phyloP scores from a whole-genome alignment of 352 stramenopile genomes.

The Pythium plurisporium region DNA sequence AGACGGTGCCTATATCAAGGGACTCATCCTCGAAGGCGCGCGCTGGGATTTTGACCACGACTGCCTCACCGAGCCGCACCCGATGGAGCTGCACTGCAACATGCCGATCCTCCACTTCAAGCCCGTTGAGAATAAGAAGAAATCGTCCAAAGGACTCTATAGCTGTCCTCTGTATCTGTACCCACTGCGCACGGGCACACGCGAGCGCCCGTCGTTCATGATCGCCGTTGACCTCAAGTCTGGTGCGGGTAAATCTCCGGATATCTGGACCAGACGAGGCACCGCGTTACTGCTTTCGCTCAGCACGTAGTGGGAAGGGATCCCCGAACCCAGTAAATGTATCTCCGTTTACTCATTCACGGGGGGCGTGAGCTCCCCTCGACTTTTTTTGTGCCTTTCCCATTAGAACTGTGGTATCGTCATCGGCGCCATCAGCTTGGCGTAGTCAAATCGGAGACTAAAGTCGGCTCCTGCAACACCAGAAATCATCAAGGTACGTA shows the following conservation, averaged over 20 bases:
- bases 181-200: slow-evolving; percentile 92
- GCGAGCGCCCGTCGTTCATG: slow-evolving; percentile 94
- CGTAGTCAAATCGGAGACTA: not conserved
- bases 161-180: slow-evolving; percentile 96
- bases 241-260: slow-evolving; percentile 77
- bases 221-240: slow-evolving; percentile 91
- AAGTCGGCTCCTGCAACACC: not conserved
- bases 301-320: slow-evolving; percentile 47
- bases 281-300: slow-evolving; percentile 91
- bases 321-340: too few relatives aligned
- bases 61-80: slow-evolving; percentile 84
- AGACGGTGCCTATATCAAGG: slow-evolving; percentile 90
- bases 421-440: not conserved
- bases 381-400: too few relatives aligned
- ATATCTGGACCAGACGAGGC: slow-evolving; percentile 93
- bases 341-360: too few relatives aligned
- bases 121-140: slow-evolving; percentile 94
- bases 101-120: slow-evolving; percentile 96
- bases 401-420: too few relatives aligned
- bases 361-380: too few relatives aligned
- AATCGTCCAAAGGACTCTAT: slow-evolving; percentile 90
- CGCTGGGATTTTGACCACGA: slow-evolving; percentile 91
- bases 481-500: too few relatives aligned
- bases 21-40: slow-evolving; percentile 90
- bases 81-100: slow-evolving; percentile 88